These are phyloP conservation scores for Exophiala bonariae DNA, from an alignment of 2,329 filamentous ascomycete genomes.

Conservation along the genomic window DNA sequence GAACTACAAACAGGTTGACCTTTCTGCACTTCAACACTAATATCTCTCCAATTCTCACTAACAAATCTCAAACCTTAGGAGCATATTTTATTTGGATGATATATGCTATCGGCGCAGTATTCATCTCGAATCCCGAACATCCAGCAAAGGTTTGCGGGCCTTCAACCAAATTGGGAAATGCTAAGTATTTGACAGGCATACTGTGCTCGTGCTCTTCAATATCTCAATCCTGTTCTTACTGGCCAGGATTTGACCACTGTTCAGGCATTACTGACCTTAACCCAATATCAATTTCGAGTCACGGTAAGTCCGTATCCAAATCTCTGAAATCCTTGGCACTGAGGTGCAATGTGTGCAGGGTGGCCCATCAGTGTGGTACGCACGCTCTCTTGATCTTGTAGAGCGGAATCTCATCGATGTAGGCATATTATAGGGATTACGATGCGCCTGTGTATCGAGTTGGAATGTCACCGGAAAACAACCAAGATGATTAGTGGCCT, in stretches of 20 bases:
- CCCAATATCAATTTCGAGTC: slow-evolving; percentile 24
- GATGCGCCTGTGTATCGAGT: slow-evolving; percentile 24
- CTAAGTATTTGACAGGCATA: slow-evolving; percentile 16
- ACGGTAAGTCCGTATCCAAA: slow-evolving; percentile 1
- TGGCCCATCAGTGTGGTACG: slow-evolving; percentile 21
- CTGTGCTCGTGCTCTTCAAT: slow-evolving; percentile 23
- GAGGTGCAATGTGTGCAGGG: slow-evolving; percentile 1
- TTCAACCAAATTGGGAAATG: not conserved
- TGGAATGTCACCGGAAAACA: slow-evolving; percentile 21
- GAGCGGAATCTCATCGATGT: not conserved
- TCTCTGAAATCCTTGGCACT: not conserved
- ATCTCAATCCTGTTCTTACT: slow-evolving; percentile 22
- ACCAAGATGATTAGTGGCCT: not conserved
- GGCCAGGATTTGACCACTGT: slow-evolving; percentile 22
- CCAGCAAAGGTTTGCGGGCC: slow-evolving; percentile 17
- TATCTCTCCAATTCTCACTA: too few species aligned
- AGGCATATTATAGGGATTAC: slow-evolving; percentile 24
- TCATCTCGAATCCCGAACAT: slow-evolving; percentile 22
- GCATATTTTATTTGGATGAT: slow-evolving; percentile 27
- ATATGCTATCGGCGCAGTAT: slow-evolving; percentile 24
- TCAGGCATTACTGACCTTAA: slow-evolving; percentile 22
- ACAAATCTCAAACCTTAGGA: too few species aligned
- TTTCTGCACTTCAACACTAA: not conserved
- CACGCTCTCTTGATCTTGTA: slow-evolving; percentile 1
- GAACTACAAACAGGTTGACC: slow-evolving; percentile 60